Conservation (phyloP, 352 stramenopile genomes). For the Pythium brachiatum region DNA sequence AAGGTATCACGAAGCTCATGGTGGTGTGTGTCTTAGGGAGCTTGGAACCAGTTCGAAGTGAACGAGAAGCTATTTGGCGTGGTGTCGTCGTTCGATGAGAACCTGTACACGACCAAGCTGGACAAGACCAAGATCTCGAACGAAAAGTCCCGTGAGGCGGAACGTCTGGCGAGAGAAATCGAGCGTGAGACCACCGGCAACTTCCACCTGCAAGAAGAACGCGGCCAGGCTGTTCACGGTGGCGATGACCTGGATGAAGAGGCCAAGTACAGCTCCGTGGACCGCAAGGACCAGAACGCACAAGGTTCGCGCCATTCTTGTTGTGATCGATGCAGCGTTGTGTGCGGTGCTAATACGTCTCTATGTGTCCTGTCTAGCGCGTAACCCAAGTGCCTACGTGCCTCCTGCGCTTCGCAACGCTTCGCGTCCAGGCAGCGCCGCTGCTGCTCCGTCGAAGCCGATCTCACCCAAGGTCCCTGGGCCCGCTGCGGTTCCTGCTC, state of each 20-base stretch:
- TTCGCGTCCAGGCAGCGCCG: conserved; percentile 38
- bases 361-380: not conserved
- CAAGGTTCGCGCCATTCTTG: not conserved
- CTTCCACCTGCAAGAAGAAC: conserved; percentile 95
- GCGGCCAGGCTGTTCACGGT: conserved; percentile 66
- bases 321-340: not conserved
- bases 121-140: conserved; percentile 92
- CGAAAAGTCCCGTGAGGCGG: conserved; percentile 84
- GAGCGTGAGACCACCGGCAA: conserved; percentile 90
- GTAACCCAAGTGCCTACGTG: conserved; percentile 53
- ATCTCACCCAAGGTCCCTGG: conserved; percentile 16
- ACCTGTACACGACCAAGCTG: conserved; percentile 97
- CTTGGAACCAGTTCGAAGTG: conserved; percentile 97
- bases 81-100: conserved; percentile 95
- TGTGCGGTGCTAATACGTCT: not conserved
- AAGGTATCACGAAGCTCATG: not conserved
- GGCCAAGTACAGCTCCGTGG: conserved; percentile 94
- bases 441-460: conserved; percentile 15
- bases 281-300: conserved; percentile 36
- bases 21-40: conserved; percentile 20
- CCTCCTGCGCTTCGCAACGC: conserved; percentile 61
- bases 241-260: conserved; percentile 93
- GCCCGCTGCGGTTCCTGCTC: not conserved
- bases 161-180: conserved; percentile 94
- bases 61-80: conserved; percentile 97